phyloP scores from a whole-genome alignment of 306 rosid genomes.

The Lathyrus oleraceus region DNA sequence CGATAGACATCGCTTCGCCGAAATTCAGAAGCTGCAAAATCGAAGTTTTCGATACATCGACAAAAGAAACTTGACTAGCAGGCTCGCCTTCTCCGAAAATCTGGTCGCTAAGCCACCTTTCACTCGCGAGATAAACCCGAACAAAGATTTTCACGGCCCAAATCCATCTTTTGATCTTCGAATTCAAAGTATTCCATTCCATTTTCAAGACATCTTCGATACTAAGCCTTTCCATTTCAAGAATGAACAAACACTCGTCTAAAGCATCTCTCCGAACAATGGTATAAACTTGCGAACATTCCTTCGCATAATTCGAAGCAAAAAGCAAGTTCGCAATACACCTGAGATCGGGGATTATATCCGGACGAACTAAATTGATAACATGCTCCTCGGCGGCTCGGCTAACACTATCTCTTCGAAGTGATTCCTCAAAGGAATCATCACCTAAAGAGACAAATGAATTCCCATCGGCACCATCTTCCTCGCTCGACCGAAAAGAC shows the following conservation, averaged over 20 bases:
- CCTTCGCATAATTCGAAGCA: slow-evolving; percentile 66
- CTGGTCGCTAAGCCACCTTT: slow-evolving; percentile 75
- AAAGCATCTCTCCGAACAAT: slow-evolving; percentile 70
- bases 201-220: slow-evolving; percentile 80
- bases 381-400: slow-evolving; percentile 61
- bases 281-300: slow-evolving; percentile 74
- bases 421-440: slow-evolving; percentile 64
- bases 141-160: slow-evolving; percentile 84
- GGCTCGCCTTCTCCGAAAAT: slow-evolving; percentile 66
- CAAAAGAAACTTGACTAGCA: slow-evolving; percentile 57
- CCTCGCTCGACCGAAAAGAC: slow-evolving; percentile 76
- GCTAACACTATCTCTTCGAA: slow-evolving; percentile 61
- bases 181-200: slow-evolving; percentile 75
- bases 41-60: slow-evolving; percentile 81
- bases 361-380: slow-evolving; percentile 67
- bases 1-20: slow-evolving; percentile 87
- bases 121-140: slow-evolving; percentile 81
- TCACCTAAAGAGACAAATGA: slow-evolving; percentile 74
- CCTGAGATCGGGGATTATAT: slow-evolving; percentile 65
- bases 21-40: slow-evolving; percentile 86
- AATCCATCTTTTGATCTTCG: slow-evolving; percentile 80
- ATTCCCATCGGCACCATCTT: slow-evolving; percentile 57
- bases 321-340: slow-evolving; percentile 69
- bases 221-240: slow-evolving; percentile 82
- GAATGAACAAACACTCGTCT: slow-evolving; percentile 72